Evolutionary conservation across 805 yeast genomes (phyloP).

Genomic region (Middelhovenomyces tepae): DNA sequence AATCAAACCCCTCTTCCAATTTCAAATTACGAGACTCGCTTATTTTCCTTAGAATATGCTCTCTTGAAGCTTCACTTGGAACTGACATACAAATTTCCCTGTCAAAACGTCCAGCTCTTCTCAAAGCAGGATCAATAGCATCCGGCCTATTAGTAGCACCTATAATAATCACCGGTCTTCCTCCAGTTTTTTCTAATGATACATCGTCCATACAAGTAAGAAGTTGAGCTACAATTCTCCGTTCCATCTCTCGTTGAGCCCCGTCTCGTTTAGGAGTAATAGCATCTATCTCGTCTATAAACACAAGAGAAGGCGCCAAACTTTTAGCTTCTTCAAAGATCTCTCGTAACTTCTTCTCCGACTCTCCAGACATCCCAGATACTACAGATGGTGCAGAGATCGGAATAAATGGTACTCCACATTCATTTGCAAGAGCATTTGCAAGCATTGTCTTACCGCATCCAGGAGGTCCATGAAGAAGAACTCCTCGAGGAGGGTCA

Average conservation of each 20-base stretch:
- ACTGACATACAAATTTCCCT: conserved; percentile 89
- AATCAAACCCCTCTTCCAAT: conserved; percentile 56
- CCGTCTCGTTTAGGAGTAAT: conserved; percentile 97
- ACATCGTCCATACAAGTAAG: conserved; percentile 92
- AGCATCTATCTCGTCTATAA: conserved; percentile 96
- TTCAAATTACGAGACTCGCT: conserved; percentile 55
- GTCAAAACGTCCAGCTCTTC: conserved; percentile 96
- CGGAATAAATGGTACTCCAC: conserved; percentile 85
- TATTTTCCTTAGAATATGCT: conserved; percentile 68
- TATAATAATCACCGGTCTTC: conserved; percentile 85
- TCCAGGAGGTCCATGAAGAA: conserved; percentile 98
- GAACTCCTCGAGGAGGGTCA: conserved; percentile 89
- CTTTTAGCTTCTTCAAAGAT: conserved; percentile 85
- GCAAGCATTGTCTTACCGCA: conserved; percentile 98
- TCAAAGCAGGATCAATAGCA: conserved; percentile 83
- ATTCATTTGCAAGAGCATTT: conserved; percentile 89
- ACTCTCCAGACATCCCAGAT: conserved; percentile 98
- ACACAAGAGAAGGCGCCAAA: conserved; percentile 86
- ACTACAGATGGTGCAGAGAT: conserved; percentile 94
- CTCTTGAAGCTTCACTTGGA: conserved; percentile 81
- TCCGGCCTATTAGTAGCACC: conserved; percentile 98
- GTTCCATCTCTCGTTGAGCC: conserved; percentile 97
- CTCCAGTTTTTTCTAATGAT: conserved; percentile 77
- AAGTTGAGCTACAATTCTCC: conserved; percentile 91
- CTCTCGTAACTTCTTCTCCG: conserved; percentile 89